Evolutionary conservation across 495 filamentous ascomycete species (phyloP).

Genomic region (Talaromyces proteolyticus): DNA sequence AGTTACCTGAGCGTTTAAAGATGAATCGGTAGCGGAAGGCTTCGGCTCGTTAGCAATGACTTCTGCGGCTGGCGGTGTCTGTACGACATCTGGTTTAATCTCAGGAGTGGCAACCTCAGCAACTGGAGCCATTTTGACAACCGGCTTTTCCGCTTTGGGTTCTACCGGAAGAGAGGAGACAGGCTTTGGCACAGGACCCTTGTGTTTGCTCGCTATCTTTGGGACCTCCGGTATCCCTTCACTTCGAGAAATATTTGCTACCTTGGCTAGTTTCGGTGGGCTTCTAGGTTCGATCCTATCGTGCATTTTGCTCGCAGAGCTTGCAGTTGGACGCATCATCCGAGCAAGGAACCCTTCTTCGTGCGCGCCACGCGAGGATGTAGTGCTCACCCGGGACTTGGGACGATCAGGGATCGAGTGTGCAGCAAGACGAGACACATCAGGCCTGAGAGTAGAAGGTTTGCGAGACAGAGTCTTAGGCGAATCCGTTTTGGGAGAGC

Average conservation of each 20-base stretch:
- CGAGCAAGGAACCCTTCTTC: conserved; percentile 78
- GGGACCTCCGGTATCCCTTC: conserved; percentile 5
- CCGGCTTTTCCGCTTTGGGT: not conserved
- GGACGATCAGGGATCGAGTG: conserved; percentile 31
- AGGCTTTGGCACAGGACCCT: not conserved
- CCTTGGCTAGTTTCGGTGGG: conserved; percentile 22
- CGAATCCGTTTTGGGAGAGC: conserved; percentile 9
- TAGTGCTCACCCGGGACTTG: conserved; percentile 34
- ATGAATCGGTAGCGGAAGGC: not conserved
- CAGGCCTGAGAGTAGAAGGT: conserved; percentile 26
- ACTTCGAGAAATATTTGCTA: conserved; percentile 13
- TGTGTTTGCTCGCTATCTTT: not conserved
- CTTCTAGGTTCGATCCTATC: conserved; percentile 56
- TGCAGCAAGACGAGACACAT: conserved; percentile 25
- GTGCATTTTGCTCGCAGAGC: conserved; percentile 68
- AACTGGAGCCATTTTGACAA: not conserved
- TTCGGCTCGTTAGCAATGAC: not conserved
- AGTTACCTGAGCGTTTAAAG: not conserved
- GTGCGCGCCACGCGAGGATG: conserved; percentile 34
- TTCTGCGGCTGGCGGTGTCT: not conserved
- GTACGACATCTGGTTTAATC: not conserved
- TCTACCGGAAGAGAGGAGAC: not conserved
- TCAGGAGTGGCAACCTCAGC: not conserved
- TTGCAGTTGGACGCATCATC: conserved; percentile 89
- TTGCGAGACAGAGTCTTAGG: conserved; percentile 30